Percentiles rank a stretch among this genome's conserved stretches.
Conservation (phyloP, 495 filamentous ascomycete genomes). For the Copromyces sp. region DNA sequence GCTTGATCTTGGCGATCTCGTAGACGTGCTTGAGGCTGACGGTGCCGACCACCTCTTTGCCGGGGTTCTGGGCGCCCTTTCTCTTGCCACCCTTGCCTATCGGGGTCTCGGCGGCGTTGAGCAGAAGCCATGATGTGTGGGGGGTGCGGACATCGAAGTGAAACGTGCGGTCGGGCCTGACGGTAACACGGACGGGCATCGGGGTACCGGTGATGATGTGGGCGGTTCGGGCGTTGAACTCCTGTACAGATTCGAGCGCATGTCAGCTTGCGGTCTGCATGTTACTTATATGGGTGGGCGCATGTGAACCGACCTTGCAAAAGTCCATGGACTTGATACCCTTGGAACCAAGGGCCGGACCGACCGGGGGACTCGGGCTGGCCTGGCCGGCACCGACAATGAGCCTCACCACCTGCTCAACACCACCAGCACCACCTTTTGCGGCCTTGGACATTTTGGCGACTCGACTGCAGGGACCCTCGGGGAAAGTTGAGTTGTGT, state of each 20-base stretch:
- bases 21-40: constrained; percentile 93
- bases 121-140: constrained; percentile 76
- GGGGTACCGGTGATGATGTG: constrained; percentile 78
- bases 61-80: constrained; percentile 67
- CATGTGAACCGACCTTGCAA: constrained; percentile 65
- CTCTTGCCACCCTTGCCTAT: constrained; percentile 64
- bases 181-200: constrained; percentile 80
- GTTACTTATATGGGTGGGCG: not conserved
- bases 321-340: constrained; percentile 99
- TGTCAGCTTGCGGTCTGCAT: not conserved
- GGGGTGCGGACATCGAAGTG: constrained; percentile 89
- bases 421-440: constrained; percentile 41
- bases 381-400: constrained; percentile 98
- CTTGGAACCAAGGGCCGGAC: constrained; percentile 92
- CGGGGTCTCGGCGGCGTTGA: constrained; percentile 68
- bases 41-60: constrained; percentile 68
- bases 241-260: constrained; percentile 39
- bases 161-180: constrained; percentile 89
- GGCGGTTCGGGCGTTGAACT: constrained; percentile 93
- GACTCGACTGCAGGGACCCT: not conserved
- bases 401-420: constrained; percentile 88
- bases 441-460: constrained; percentile 69
- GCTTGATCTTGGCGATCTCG: constrained; percentile 97
- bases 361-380: constrained; percentile 91
- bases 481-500: not conserved